Conservation (phyloP, 768 basidiomycete species). For the Kwoniella pini region DNA sequence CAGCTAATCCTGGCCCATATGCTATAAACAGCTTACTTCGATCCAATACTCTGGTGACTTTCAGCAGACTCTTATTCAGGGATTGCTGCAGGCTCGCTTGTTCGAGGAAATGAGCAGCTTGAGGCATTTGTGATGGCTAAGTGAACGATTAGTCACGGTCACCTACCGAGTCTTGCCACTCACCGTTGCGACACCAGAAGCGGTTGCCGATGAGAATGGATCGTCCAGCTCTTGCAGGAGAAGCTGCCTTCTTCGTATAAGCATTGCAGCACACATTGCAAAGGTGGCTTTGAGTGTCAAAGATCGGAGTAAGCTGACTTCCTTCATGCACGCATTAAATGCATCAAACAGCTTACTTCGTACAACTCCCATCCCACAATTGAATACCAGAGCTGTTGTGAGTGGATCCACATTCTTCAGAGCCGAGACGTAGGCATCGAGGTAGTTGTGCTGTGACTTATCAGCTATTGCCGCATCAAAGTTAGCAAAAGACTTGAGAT, state of each 20-base stretch:
- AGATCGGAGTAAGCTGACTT: background rate
- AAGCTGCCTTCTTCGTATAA: slow-evolving; percentile 77
- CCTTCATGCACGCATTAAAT: too few species aligned
- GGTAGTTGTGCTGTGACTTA: slow-evolving; percentile 74
- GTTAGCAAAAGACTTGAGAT: slow-evolving; percentile 20
- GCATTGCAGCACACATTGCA: slow-evolving; percentile 90
- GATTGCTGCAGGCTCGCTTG: slow-evolving; percentile 53
- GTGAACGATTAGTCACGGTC: background rate
- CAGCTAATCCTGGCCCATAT: slow-evolving; percentile 3
- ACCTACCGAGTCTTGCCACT: background rate
- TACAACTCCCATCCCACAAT: slow-evolving; percentile 95
- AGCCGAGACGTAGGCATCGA: slow-evolving; percentile 85
- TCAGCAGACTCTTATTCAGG: slow-evolving; percentile 52
- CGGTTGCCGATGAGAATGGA: slow-evolving; percentile 63
- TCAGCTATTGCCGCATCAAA: background rate
- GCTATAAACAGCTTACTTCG: slow-evolving; percentile 29
- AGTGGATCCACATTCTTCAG: slow-evolving; percentile 78
- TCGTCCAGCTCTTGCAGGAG: slow-evolving; percentile 68
- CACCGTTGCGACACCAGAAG: slow-evolving; percentile 49
- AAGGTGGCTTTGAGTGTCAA: slow-evolving; percentile 67
- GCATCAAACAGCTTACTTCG: slow-evolving; percentile 56
- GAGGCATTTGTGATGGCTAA: slow-evolving; percentile 35
- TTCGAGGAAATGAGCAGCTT: slow-evolving; percentile 51
- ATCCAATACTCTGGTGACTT: slow-evolving; percentile 54
- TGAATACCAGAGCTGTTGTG: slow-evolving; percentile 81